Base-by-base conservation (phyloP, 306 rosid genomes). In the Rubus idaeus region DNA sequence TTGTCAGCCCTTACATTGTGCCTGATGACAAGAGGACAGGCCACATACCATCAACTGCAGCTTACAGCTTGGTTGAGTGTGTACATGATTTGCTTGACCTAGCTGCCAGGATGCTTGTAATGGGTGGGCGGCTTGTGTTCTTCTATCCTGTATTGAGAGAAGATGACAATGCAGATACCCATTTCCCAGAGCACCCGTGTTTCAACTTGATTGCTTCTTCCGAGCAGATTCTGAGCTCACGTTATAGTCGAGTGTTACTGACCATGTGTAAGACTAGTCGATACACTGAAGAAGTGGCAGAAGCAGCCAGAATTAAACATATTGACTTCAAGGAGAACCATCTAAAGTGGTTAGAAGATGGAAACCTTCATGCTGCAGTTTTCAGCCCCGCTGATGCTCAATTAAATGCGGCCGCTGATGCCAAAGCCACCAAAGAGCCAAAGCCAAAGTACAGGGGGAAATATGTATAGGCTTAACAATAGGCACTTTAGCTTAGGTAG, bases 301-400 rank as follows among this genome's bases (percentile, higher is more conserved):
- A 87, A 85, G 91, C 87, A 46, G 97, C 97, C 68, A 83, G 85
- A 78, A 7, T 84, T 52, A 85, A 83, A 69, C 98, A 95, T 76
- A 37, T 68, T 0, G 97, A 95, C 35, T 95, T 95, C 82, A 87
- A 80, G 84, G 97, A 90, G 83, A 95, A 95, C 86, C 98, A 95
- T 83, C 57, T 90, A 6, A 95, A 90, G 80, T 95, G 98, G 97
- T 81, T 92, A 80, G 93, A 90, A 79, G 97, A 95, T 21, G 98
- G 98, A 77, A 95, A 95, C 82, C 98, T 95, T 82, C 98, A 92
- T 83, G 89, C 98, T 79, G 96, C 92, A 21, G 92, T 95, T 84
- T 89, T 95, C 70, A 90, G 91, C 76, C 92, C 96, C 0, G 74
- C 67, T 8, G 89, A 87, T 84, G 51, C 86, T 53, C 90, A 75